Evolutionary conservation across 2,329 filamentous ascomycete species (phyloP).

Genomic region (Colletotrichum echinochloae): DNA sequence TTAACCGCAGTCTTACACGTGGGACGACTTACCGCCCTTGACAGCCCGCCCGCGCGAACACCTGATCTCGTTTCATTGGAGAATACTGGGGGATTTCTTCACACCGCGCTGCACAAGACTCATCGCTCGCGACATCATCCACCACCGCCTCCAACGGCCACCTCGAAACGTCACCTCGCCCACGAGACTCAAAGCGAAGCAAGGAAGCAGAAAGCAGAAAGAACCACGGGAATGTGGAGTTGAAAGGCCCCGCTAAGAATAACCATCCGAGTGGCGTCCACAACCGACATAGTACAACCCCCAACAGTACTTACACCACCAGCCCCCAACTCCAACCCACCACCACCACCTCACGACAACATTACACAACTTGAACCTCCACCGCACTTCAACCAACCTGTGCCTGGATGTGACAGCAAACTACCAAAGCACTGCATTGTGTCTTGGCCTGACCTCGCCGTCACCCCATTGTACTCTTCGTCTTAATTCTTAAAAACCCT

Average conservation of each 20-base stretch:
- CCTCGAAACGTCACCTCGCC: conserved; percentile 24
- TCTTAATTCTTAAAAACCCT: conserved; percentile 11
- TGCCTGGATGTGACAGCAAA: conserved; percentile 34
- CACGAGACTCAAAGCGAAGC: not conserved
- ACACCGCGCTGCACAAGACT: not conserved
- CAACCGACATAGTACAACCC: not conserved
- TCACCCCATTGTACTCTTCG: conserved; percentile 15
- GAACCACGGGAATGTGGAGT: conserved; percentile 28
- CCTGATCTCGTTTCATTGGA: conserved; percentile 19
- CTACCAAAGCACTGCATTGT: conserved; percentile 6
- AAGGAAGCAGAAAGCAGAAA: not conserved
- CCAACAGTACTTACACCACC: conserved; percentile 28
- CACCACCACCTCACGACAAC: conserved; percentile 15
- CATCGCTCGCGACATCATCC: conserved; percentile 10
- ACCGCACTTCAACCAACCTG: conserved; percentile 14
- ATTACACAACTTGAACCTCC: conserved; percentile 28
- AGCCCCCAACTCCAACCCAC: conserved; percentile 4
- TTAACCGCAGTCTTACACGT: conserved; percentile 36
- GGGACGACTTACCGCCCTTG: conserved; percentile 39
- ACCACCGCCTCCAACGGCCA: conserved; percentile 16
- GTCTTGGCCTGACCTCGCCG: conserved; percentile 9
- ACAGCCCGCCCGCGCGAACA: conserved; percentile 18
- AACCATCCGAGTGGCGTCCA: conserved; percentile 27
- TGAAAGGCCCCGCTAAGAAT: conserved; percentile 16
- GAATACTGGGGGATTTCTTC: conserved; percentile 4